Conservation (phyloP, 1,284 basidiomycete genomes). For the Cutaneotrichosporon mucoides region DNA sequence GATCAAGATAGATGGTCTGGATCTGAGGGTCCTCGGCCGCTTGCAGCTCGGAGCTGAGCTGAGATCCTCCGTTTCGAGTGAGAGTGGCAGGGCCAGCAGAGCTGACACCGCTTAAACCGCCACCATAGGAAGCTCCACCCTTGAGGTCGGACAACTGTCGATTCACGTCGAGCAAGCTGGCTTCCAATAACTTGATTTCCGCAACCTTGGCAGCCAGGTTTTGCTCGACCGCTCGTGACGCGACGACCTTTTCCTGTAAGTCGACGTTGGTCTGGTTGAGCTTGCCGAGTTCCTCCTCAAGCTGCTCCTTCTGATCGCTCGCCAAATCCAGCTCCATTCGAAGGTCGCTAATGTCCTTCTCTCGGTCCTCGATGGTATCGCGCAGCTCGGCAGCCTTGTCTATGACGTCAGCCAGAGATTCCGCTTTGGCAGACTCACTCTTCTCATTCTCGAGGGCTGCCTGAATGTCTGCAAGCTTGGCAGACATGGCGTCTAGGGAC, state of each 20-base stretch:
- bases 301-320: neutral
- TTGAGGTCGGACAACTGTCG: constrained; percentile 69
- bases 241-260: constrained; percentile 60
- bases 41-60: constrained; percentile 2
- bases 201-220: constrained; percentile 53
- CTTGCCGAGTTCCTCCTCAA: constrained; percentile 60
- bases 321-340: neutral
- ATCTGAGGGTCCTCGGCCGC: neutral
- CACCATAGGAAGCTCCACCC: constrained; percentile 22
- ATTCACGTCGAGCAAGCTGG: constrained; percentile 64
- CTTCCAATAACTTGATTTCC: constrained; percentile 65
- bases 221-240: neutral
- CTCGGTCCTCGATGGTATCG: neutral
- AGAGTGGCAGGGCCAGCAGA: constrained; percentile 1
- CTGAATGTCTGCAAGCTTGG: neutral
- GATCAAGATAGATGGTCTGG: neutral
- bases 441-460: constrained; percentile 1
- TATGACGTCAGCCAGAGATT: neutral
- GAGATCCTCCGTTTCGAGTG: neutral
- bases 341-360: neutral
- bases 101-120: neutral
- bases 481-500: neutral
- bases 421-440: neutral
- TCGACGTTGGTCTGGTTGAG: constrained; percentile 69
- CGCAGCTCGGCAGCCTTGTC: neutral